phyloP scores from a whole-genome alignment of 176 grass and related monocot species.

The Bothriochloa decipiens region DNA sequence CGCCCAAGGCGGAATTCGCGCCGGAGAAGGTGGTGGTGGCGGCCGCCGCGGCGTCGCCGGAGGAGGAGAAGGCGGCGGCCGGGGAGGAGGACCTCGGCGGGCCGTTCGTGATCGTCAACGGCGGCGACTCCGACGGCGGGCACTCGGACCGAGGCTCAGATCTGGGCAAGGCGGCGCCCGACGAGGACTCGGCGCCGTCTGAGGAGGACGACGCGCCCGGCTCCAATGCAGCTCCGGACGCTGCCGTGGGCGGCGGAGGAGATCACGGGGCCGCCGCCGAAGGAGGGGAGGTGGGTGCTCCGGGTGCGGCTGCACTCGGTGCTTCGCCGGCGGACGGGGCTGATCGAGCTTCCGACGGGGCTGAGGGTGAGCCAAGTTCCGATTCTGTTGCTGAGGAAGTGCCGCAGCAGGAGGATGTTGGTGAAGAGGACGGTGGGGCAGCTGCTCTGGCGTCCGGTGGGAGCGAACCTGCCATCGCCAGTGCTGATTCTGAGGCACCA shows the following conservation, averaged over 20 bases:
- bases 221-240: constrained; percentile 39
- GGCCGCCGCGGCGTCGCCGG: constrained; percentile 33
- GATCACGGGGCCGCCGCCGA: background rate
- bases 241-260: background rate
- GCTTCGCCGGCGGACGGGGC: background rate
- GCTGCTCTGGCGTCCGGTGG: background rate
- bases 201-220: constrained; percentile 27
- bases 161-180: background rate
- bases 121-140: constrained; percentile 50
- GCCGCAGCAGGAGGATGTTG: constrained; percentile 29
- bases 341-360: background rate
- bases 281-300: background rate
- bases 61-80: constrained; percentile 21
- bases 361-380: constrained; percentile 8
- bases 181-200: constrained; percentile 5
- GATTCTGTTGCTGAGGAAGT: background rate
- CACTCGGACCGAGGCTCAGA: constrained; percentile 46
- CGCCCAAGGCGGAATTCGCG: constrained; percentile 46
- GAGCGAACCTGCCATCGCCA: background rate
- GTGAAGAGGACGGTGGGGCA: background rate
- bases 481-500: constrained; percentile 20
- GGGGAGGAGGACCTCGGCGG: constrained; percentile 49
- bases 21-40: constrained; percentile 12
- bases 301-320: background rate
- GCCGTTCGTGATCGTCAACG: constrained; percentile 54